phyloP scores from a whole-genome alignment of 2,329 filamentous ascomycete species.

The Colletotrichum incanum region DNA sequence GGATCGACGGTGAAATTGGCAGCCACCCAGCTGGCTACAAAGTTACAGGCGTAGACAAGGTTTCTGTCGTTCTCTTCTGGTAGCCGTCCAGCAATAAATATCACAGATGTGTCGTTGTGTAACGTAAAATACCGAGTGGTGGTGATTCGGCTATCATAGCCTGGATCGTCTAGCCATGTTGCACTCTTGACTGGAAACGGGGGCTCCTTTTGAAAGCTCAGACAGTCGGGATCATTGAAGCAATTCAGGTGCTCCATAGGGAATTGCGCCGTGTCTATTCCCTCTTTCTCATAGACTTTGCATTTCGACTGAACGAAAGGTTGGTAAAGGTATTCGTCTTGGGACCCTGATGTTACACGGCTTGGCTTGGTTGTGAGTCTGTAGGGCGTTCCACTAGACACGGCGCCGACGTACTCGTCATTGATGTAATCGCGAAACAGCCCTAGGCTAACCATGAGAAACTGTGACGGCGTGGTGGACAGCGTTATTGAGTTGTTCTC shows the following conservation, averaged over 20 bases:
- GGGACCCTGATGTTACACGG: not conserved
- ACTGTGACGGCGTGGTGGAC: not conserved
- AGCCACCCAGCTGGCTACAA: constrained; percentile 16
- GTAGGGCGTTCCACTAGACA: not conserved
- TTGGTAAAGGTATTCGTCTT: not conserved
- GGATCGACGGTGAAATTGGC: constrained; percentile 8
- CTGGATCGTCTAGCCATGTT: not conserved
- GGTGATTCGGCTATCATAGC: not conserved
- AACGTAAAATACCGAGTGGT: not conserved
- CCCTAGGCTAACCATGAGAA: constrained; percentile 1
- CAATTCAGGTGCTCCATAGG: constrained; percentile 12
- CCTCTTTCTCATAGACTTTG: not conserved
- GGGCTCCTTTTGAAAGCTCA: not conserved
- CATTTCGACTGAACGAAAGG: constrained; percentile 32
- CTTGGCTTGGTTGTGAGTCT: not conserved
- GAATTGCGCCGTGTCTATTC: not conserved
- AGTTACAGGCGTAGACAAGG: constrained; percentile 17
- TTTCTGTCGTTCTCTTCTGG: not conserved
- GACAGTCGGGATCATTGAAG: not conserved
- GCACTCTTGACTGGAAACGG: not conserved
- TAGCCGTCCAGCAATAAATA: not conserved
- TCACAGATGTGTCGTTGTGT: not conserved
- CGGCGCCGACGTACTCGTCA: not conserved
- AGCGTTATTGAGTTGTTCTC: not conserved
- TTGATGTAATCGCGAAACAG: constrained; percentile 8